Evolutionary conservation across 2,329 filamentous ascomycete genomes (phyloP), one percentile per base, ranked within the genome.

Genomic region (Talaromyces piceae): DNA sequence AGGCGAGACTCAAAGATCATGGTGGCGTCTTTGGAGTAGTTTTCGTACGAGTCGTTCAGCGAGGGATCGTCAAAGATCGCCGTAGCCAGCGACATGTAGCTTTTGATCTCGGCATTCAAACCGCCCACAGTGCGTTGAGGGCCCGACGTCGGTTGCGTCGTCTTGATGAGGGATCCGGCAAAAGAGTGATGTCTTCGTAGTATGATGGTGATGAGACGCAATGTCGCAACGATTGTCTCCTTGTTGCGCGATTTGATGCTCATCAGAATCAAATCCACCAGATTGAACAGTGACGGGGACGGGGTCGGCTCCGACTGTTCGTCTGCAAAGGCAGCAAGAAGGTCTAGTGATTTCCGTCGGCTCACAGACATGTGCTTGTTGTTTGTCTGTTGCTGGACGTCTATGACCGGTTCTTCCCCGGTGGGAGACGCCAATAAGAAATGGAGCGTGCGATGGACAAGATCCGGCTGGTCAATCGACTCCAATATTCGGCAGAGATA

Each of bases 401-500:
- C 41, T 62, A 59, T 25, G 61, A 55, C 43, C 61, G 59, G 51
- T 87, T 64, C 58, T 6, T 50, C 47, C 28, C 58, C 56, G 2
- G 66, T 63, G 1, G 87, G 86, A 7, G 95, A 79, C 13, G 88
- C 91, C 26, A 98, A 77, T 1, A 98, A 79, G 65, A 97, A 98
- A 58, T 91, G 87, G 5, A 98, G 79, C 49, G 97, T 93, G 54
- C 95, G 85, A 59, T 95, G 88, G 53, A 96, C 88, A 74, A 98
- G 86, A 62, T 97, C 91, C 6, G 89, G 88, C 65, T 97, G 90
- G 56, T 96, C 89, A 12, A 98, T 77, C 0, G 88, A 87, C 66
- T 96, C 91, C 5, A 98, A 78, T 50, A 97, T 95, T 39, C 88
- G 86, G 52, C 87, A 86, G 30, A 98, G 77, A 67, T 98, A 97